Base-by-base conservation (phyloP, 169 alveolate genomes). In the Cryptosporidium bovis region DNA sequence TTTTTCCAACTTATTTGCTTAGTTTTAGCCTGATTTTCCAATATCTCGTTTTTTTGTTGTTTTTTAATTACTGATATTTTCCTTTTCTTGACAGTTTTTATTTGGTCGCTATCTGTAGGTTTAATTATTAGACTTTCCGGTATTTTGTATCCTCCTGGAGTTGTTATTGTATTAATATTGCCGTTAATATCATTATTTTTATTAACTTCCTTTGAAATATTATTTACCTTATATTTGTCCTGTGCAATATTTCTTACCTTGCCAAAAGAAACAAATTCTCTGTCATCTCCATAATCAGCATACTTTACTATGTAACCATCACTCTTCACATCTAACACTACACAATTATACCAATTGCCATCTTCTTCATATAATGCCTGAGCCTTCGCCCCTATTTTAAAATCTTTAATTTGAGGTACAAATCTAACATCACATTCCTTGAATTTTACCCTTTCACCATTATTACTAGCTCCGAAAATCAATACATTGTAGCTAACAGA, bases 71-170 rank as follows among this genome's bases (percentile, higher is more conserved):
- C 64, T 3, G 87, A 77, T 16, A 77, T 34, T 48, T 77, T 77
- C 29, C 18, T 77, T 53, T 34, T 77, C 51, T 77, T 77, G 3
- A 58, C 87, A 33, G 33, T 33, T 13, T 60, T 77, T 20, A 66
- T 62, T 15, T 58, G 31, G n/a, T 77, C 87, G 1, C 64, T 36
- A 18, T 77, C 87, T 8, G 27, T 24, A 4, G 87, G 44, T 31
- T 60, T 77, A 20, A 77, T 44, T 36, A 77, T 12, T 12, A 77
- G 51, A 27, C 27, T 77, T 50, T 56, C 87, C 7, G 87, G 87
- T 12, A 77, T 56, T 44, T 24, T 77, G 40, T 77, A 77, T 20
- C 87, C 87, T 24, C 55, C 65, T 6, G 87, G 87, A 77, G 87
- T 77, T 16, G 71, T 77, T 36, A 77, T 46, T 12, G 46, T n/a